A percentile compares a stretch with the other conserved stretches of the same genome.
phyloP scores from a whole-genome alignment of 441 rosid genomes.

The Arabidopsis lyrata region DNA sequence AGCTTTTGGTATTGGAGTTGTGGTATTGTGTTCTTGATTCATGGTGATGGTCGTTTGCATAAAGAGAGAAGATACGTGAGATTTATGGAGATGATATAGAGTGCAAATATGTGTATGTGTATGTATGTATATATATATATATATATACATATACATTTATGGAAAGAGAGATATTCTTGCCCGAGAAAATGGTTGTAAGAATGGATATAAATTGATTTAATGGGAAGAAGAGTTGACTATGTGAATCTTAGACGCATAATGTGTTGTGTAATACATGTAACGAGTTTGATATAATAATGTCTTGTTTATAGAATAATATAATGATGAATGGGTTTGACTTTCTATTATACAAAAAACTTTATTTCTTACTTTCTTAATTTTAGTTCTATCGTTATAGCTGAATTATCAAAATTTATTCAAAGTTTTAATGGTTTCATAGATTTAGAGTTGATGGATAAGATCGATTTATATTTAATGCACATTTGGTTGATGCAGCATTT shows the following conservation, averaged over 20 bases:
- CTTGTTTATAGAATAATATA: neutral
- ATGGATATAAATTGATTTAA: conserved; percentile 17
- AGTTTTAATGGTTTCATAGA: neutral
- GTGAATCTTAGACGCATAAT: conserved; percentile 33
- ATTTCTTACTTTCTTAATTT: conserved; percentile 35
- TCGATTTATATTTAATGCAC: neutral
- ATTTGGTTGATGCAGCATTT: neutral
- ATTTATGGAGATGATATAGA: conserved; percentile 29
- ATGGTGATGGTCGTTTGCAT: conserved; percentile 36
- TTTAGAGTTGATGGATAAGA: conserved; percentile 12
- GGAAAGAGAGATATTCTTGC: conserved; percentile 29
- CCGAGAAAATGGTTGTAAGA: conserved; percentile 20
- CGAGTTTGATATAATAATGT: conserved; percentile 8
- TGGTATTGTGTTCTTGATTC: conserved; percentile 42
- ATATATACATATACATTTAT: conserved; percentile 11
- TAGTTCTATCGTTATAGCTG: neutral
- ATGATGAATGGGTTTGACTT: conserved; percentile 34
- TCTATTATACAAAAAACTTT: neutral
- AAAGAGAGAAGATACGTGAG: neutral
- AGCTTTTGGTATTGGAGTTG: conserved; percentile 38
- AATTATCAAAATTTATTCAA: neutral
- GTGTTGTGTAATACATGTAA: conserved; percentile 17
- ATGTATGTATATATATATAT: conserved; percentile 5
- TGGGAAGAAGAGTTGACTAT: conserved; percentile 27
- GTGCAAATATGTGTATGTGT: neutral